Base-by-base conservation (phyloP, 306 rosid genomes). In the Purshia tridentata region DNA sequence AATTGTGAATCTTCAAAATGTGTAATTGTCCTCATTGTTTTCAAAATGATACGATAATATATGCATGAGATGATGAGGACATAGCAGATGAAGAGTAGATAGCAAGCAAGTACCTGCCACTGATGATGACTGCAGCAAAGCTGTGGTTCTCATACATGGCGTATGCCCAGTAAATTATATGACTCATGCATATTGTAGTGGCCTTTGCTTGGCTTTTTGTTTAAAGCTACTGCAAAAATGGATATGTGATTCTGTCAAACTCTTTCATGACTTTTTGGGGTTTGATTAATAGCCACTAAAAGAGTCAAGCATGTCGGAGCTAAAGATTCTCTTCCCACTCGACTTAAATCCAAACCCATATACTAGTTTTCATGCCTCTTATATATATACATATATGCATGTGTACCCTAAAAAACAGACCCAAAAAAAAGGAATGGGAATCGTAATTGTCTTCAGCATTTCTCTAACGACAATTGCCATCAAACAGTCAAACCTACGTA, bases 81-180 rank as follows among this genome's bases (percentile, higher is more conserved):
- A 18, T 53, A 18, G 35, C 23, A 18, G 12, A 16, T 53, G 13
- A 2, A 53, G 29, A 53, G 5, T 19, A 53, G 35, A 29, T 1
- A 29, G 35, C 35, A 11, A 14, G 29, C 22, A n/a, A 29, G 67
- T 37, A 41, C 49, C 39, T 19, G 69, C 40, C 52, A 42, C 35
- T 19, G 23, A 29, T 29, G 11, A 29, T 29, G 48, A 65, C 48
- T 5, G 71, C 56, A 48, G 71, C 57, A 67, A 67, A 67, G 55
- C 16, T 23, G 71, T 67, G 71, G 71, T 8, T 48, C 13, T 22
- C 71, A 3, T 39, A 29, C 44, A 67, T 67, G 57, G 71, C 14
- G 57, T 67, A 18, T 13, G 19, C 49, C 11, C 16, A 10, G 14
- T 18, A 13, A 2, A 37, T n/a, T n/a, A n/a, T 58, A 16, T 29